Conservation (phyloP, 257 asterid genomes). For the Ehretia macrophylla region DNA sequence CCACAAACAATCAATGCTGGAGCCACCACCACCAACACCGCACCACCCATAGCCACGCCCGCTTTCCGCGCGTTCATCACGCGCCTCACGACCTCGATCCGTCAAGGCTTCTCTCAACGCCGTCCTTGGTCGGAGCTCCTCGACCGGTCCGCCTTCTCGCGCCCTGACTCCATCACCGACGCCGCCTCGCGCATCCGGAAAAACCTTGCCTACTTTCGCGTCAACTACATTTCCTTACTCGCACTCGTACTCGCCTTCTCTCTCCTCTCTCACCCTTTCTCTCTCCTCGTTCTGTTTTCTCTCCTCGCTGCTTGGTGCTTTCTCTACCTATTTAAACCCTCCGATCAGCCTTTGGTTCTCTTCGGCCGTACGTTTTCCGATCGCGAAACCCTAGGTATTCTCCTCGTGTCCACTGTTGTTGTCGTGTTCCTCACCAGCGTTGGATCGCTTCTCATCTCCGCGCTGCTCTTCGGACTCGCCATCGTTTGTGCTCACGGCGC, state of each 20-base stretch:
- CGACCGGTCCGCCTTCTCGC: slow-evolving; percentile 78
- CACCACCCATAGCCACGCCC: slow-evolving; percentile 58
- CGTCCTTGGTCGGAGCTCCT: slow-evolving; percentile 84
- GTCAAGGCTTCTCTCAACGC: slow-evolving; percentile 73
- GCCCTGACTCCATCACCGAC: slow-evolving; percentile 76
- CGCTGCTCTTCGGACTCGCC: slow-evolving; percentile 62
- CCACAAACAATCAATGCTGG: slow-evolving; percentile 35
- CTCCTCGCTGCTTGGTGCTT: slow-evolving; percentile 74
- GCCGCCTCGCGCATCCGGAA: slow-evolving; percentile 83
- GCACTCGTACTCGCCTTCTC: slow-evolving; percentile 67
- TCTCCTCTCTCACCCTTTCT: slow-evolving; percentile 74
- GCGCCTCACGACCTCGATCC: slow-evolving; percentile 56
- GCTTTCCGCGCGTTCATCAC: slow-evolving; percentile 73
- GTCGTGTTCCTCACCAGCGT: slow-evolving; percentile 81
- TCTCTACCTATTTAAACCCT: slow-evolving; percentile 59
- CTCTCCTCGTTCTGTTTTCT: slow-evolving; percentile 56
- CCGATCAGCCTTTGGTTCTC: slow-evolving; percentile 70
- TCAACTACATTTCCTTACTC: slow-evolving; percentile 65
- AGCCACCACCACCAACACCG: slow-evolving; percentile 22
- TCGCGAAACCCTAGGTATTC: slow-evolving; percentile 55
- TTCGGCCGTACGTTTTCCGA: slow-evolving; percentile 74
- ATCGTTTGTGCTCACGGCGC: slow-evolving; percentile 76
- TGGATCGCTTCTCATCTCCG: slow-evolving; percentile 74
- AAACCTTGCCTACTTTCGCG: slow-evolving; percentile 70
- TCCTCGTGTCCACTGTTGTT: slow-evolving; percentile 57